Conservation (phyloP, 495 filamentous ascomycete genomes). For the Lasiosphaeris hirsuta region DNA sequence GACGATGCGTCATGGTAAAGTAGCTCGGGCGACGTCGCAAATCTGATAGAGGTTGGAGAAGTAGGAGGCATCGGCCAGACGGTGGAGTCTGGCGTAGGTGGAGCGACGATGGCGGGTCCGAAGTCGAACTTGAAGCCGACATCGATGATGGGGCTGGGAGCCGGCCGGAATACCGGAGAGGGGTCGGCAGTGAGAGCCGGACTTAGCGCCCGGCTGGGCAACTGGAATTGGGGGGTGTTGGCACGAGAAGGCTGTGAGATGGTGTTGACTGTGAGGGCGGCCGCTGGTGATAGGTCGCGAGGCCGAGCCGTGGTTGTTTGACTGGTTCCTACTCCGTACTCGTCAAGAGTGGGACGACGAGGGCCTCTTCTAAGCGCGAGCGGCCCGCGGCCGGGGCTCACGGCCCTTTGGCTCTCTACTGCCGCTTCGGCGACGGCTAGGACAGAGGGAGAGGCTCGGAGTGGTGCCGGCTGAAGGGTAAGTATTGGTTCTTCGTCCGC, state of each 20-base stretch:
- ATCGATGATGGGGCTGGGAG: conserved; percentile 15
- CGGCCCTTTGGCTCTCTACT: not conserved
- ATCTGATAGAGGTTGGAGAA: not conserved
- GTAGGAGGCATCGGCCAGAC: conserved; percentile 24
- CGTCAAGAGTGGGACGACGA: conserved; percentile 27
- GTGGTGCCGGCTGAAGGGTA: conserved; percentile 24
- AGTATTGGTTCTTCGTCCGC: conserved; percentile 25
- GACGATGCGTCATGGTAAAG: too few relatives aligned
- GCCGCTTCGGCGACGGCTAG: not conserved
- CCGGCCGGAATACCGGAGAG: conserved; percentile 5
- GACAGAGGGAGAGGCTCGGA: conserved; percentile 16
- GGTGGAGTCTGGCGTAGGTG: conserved; percentile 28
- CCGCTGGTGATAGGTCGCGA: not conserved
- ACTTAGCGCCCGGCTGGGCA: conserved; percentile 10
- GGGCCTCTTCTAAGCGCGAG: conserved; percentile 10
- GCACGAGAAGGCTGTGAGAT: conserved; percentile 19
- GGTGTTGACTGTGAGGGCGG: not conserved
- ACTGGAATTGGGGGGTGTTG: conserved; percentile 22
- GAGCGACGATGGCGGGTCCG: conserved; percentile 10
- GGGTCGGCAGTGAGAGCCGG: conserved; percentile 6
- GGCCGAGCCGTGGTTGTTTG: conserved; percentile 1
- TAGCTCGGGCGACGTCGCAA: too few relatives aligned
- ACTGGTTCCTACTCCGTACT: conserved; percentile 22
- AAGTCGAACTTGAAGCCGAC: conserved; percentile 35
- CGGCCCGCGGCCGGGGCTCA: conserved; percentile 18